Conservation (phyloP, 1,284 basidiomycete species). For the Papiliotrema flavescens region DNA sequence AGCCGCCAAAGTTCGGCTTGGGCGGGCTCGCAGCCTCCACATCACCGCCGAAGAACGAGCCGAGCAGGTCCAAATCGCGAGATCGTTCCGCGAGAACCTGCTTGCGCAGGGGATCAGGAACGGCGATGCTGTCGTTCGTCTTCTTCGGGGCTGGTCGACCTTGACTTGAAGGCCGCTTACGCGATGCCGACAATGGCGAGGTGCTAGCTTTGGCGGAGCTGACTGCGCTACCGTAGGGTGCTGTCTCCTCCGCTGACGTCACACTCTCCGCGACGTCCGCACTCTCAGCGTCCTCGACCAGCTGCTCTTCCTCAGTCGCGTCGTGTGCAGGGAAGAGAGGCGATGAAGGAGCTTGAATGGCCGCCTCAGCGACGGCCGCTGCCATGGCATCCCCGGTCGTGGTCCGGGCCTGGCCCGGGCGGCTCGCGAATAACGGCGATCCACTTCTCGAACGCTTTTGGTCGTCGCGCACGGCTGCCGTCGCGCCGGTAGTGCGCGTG, state of each 20-base stretch:
- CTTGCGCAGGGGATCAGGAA: conserved; percentile 21
- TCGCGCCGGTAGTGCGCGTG: background rate
- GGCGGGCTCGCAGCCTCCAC: background rate
- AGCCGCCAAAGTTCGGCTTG: background rate
- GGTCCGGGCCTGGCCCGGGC: background rate
- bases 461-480: background rate
- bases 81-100: conserved; percentile 26
- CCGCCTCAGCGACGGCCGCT: background rate
- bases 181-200: background rate
- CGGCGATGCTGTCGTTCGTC: background rate
- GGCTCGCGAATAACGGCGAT: background rate
- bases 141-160: too few relatives aligned
- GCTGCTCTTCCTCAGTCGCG: background rate
- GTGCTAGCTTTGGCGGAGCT: background rate
- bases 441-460: background rate
- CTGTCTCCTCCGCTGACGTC: too few relatives aligned
- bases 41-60: conserved; percentile 23
- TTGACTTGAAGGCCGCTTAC: too few relatives aligned
- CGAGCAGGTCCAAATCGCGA: conserved; percentile 25
- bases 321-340: background rate
- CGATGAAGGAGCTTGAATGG: background rate
- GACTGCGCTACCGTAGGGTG: background rate
- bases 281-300: too few relatives aligned
- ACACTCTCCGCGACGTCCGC: too few relatives aligned
- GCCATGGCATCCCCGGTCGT: background rate